These are phyloP conservation scores for Phialophora tarda DNA, from an alignment of 2,329 filamentous ascomycete genomes.

Conservation along the genomic window DNA sequence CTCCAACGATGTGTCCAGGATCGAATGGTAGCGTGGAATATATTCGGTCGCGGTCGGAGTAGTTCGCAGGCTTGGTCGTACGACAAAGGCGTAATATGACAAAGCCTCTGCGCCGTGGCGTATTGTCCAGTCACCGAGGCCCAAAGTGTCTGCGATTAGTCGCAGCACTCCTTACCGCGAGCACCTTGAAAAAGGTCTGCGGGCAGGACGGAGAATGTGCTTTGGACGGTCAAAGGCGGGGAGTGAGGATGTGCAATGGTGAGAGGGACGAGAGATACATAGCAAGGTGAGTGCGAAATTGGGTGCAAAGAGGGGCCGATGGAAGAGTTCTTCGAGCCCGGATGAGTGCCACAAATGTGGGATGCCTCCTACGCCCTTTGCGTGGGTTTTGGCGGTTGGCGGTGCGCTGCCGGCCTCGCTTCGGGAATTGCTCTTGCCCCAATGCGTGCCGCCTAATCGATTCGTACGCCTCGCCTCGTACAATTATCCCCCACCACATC, in stretches of 20 bases:
- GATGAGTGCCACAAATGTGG: conserved; percentile 11
- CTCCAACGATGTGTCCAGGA: not conserved
- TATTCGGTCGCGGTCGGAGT: conserved; percentile 2
- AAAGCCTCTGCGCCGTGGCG: conserved; percentile 14
- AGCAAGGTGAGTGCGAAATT: not conserved
- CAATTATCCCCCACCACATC: not conserved
- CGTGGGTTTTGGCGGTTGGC: conserved; percentile 5
- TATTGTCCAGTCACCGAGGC: not conserved
- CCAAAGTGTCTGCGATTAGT: not conserved
- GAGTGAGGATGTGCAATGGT: conserved; percentile 14
- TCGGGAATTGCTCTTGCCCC: conserved; percentile 23
- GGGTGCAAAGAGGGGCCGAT: conserved; percentile 20
- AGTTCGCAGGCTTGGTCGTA: not conserved
- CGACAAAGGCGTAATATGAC: conserved; percentile 26
- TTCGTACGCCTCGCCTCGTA: not conserved
- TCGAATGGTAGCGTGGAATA: not conserved
- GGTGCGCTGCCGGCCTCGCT: conserved; percentile 8
- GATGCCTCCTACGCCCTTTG: not conserved
- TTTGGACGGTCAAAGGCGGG: conserved; percentile 2
- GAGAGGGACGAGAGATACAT: not conserved
- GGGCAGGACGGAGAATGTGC: not conserved
- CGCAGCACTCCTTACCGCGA: conserved; percentile 1
- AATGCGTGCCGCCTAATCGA: conserved; percentile 1
- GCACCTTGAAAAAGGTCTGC: not conserved
- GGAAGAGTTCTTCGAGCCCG: conserved; percentile 2